These are phyloP conservation scores for Alternaria panax DNA, from an alignment of 2,329 filamentous ascomycete species.

Conservation along the genomic window DNA sequence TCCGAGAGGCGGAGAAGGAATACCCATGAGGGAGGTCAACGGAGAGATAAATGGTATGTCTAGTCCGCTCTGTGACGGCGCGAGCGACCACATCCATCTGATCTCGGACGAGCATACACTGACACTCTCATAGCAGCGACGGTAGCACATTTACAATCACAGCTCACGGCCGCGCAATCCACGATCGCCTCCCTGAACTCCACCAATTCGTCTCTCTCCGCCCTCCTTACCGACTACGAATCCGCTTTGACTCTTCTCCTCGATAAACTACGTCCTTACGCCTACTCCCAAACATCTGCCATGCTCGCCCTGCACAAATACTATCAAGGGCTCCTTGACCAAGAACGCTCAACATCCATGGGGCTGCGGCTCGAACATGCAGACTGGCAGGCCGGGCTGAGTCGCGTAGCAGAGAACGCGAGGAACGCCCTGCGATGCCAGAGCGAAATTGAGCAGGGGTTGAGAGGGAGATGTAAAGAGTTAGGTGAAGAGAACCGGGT, in stretches of 20 bases:
- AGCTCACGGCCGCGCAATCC: constrained; percentile 41
- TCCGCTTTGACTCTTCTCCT: constrained; percentile 49
- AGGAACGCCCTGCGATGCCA: constrained; percentile 50
- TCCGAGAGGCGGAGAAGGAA: constrained; percentile 3
- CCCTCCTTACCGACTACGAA: constrained; percentile 53
- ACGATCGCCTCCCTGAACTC: constrained; percentile 34
- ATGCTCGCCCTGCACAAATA: constrained; percentile 57
- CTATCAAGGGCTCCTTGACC: constrained; percentile 55
- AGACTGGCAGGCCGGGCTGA: constrained; percentile 58
- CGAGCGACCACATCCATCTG: background rate
- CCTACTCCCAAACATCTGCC: constrained; percentile 53
- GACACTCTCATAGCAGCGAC: constrained; percentile 35
- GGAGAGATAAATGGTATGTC: constrained; percentile 45
- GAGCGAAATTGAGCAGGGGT: constrained; percentile 48
- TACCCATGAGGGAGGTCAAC: constrained; percentile 42
- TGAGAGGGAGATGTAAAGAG: constrained; percentile 50
- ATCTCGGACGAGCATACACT: background rate
- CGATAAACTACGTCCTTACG: constrained; percentile 44
- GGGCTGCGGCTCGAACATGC: constrained; percentile 57
- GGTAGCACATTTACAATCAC: constrained; percentile 40
- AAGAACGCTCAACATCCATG: constrained; percentile 54
- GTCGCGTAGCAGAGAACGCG: constrained; percentile 53
- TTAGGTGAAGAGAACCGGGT: constrained; percentile 59
- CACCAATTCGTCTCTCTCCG: constrained; percentile 35
- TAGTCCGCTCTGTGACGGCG: background rate